These are phyloP conservation scores for Nitzschia sp. DNA, from an alignment of 108 stramenopile genomes.

Conservation along the genomic window DNA sequence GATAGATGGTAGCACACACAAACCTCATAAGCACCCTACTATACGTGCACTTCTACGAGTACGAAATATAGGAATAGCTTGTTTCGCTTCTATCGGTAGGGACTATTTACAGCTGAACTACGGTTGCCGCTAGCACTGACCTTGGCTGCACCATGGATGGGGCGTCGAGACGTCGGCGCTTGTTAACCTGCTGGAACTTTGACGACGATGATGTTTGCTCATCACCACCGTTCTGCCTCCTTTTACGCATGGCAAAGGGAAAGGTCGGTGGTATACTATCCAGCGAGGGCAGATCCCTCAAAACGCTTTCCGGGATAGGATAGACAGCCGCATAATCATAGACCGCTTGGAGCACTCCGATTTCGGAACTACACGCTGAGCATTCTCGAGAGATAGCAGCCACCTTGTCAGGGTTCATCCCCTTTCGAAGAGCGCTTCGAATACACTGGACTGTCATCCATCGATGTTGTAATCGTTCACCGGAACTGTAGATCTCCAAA, in stretches of 20 bases:
- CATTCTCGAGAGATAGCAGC: constrained; percentile 11
- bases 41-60: too few species aligned
- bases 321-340: constrained; percentile 8
- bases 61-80: too few species aligned
- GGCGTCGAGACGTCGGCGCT: too few species aligned
- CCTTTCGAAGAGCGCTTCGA: neutral
- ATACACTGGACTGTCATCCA: constrained; percentile 10
- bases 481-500: neutral
- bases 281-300: neutral
- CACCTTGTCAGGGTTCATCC: neutral
- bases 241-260: constrained; percentile 11
- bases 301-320: neutral
- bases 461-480: neutral
- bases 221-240: neutral
- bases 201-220: too few species aligned
- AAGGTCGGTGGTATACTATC: neutral
- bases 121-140: too few species aligned
- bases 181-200: too few species aligned
- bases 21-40: too few species aligned
- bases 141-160: too few species aligned
- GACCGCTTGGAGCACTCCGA: constrained; percentile 1
- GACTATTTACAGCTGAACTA: too few species aligned
- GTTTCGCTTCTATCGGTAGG: too few species aligned
- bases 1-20: too few species aligned
- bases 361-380: neutral